Percentiles rank a stretch among this genome's conserved stretches.
These are phyloP conservation scores for Areca catechu DNA, from an alignment of 176 grass and related monocot genomes.

Conservation along the genomic window DNA sequence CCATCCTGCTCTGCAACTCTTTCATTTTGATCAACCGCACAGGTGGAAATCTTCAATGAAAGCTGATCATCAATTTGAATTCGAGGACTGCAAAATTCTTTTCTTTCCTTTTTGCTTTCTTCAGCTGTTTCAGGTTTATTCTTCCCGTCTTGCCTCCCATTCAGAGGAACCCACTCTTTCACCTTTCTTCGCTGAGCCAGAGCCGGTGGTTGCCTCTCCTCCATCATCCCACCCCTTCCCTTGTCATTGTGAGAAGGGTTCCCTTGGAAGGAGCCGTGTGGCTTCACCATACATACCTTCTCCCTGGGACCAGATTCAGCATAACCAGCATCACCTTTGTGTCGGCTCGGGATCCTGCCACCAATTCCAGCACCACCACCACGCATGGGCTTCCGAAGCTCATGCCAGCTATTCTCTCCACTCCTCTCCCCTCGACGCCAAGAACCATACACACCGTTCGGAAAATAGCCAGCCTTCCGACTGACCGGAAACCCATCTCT, in stretches of 20 bases:
- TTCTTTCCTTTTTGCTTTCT: constrained; percentile 13
- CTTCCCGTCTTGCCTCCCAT: not conserved
- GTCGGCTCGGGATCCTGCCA: too few species aligned
- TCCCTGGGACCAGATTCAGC: too few species aligned
- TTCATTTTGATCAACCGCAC: too few species aligned
- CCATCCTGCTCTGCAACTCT: not conserved
- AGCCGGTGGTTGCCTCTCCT: not conserved
- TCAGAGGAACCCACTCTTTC: constrained; percentile 36
- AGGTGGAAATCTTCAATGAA: not conserved
- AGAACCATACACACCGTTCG: too few species aligned
- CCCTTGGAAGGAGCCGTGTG: not conserved
- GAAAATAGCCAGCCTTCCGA: too few species aligned
- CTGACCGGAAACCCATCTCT: too few species aligned
- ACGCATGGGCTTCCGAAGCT: too few species aligned
- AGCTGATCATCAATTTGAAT: not conserved
- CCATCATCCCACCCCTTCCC: not conserved
- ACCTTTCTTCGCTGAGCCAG: not conserved
- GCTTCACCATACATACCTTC: too few species aligned
- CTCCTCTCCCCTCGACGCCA: too few species aligned
- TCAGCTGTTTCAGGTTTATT: constrained; percentile 5
- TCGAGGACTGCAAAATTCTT: constrained; percentile 6
- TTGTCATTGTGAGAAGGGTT: not conserved
- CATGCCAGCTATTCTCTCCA: too few species aligned
- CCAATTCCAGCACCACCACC: too few species aligned
- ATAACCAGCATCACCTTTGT: too few species aligned